Conservation (phyloP, 176 grass and related monocot genomes). For the Chloris gayana region DNA sequence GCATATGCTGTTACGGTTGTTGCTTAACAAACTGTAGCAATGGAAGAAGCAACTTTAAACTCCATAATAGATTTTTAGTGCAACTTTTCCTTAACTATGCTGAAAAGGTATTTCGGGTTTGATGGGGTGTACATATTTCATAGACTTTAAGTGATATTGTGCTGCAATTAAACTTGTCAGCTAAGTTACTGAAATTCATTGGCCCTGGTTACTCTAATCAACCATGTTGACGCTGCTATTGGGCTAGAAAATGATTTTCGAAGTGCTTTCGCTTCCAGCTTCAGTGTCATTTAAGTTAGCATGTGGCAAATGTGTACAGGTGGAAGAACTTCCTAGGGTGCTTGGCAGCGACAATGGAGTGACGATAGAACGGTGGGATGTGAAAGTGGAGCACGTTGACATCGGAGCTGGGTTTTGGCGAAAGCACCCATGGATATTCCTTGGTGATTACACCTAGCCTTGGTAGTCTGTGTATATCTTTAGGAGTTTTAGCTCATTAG, state of each 20-base stretch:
- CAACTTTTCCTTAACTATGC: conserved; percentile 2
- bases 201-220: not conserved
- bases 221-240: not conserved
- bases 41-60: conserved; percentile 27
- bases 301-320: conserved; percentile 41
- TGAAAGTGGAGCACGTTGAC: conserved; percentile 57
- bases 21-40: not conserved
- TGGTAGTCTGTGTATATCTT: not conserved
- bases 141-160: not conserved
- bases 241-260: not conserved
- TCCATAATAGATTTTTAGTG: not conserved
- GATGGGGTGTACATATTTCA: not conserved
- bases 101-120: not conserved
- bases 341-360: conserved; percentile 25
- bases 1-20: not conserved
- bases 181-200: not conserved
- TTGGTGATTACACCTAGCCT: not conserved
- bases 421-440: conserved; percentile 48
- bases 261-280: not conserved
- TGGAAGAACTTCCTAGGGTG: conserved; percentile 47
- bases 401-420: conserved; percentile 71
- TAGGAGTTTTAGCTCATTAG: not conserved
- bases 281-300: not conserved
- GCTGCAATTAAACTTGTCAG: not conserved
- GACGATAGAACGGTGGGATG: conserved; percentile 36